A percentile compares a stretch with the other conserved stretches of the same genome.
Evolutionary conservation across 805 yeast genomes (phyloP).

Genomic region (Yarrowia porcina): DNA sequence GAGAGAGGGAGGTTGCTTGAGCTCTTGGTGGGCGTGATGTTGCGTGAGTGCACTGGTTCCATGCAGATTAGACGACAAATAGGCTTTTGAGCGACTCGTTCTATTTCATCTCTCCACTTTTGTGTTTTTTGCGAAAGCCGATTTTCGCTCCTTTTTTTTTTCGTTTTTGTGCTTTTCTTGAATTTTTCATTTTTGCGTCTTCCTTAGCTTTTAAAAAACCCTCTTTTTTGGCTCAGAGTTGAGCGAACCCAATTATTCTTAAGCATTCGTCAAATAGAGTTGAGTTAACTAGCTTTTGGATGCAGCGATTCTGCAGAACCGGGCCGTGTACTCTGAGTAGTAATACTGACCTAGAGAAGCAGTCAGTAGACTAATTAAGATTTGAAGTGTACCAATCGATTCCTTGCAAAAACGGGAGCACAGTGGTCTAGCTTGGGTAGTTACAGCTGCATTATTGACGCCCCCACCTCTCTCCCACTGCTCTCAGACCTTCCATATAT

Average conservation of each 20-base stretch:
- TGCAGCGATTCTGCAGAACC: slow-evolving; percentile 24
- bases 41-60: neutral
- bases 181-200: neutral
- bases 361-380: neutral
- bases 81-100: neutral
- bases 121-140: neutral
- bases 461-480: neutral
- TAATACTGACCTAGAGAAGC: neutral
- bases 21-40: neutral
- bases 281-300: neutral
- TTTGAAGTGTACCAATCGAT: neutral
- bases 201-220: neutral
- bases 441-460: neutral
- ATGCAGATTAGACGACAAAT: slow-evolving; percentile 7
- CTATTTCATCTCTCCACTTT: slow-evolving; percentile 4
- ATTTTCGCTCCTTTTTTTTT: neutral
- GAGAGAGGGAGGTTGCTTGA: too few relatives aligned
- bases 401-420: neutral
- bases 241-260: neutral
- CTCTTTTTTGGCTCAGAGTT: neutral
- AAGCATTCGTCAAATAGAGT: slow-evolving; percentile 1
- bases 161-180: neutral
- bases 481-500: neutral
- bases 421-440: neutral
- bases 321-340: slow-evolving; percentile 12